Evolutionary conservation across 140 eudicot species (phyloP).

Genomic region (Senecio squalidus): DNA sequence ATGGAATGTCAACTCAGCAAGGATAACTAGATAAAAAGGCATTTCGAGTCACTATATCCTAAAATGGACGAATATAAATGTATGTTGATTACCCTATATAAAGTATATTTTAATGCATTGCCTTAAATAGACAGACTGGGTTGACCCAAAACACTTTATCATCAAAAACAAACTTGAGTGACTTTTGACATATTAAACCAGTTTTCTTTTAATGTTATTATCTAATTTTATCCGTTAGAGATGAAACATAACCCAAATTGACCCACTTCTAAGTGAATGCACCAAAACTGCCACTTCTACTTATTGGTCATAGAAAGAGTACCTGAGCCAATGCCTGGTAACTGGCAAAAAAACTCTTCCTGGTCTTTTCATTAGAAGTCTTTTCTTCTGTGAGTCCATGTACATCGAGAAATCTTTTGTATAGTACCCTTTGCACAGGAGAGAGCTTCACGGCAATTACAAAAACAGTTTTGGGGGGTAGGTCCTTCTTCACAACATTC

Average conservation of each 20-base stretch:
- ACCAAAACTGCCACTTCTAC: background rate
- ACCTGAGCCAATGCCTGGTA: constrained; percentile 98
- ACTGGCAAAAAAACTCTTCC: constrained; percentile 75
- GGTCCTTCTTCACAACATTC: constrained; percentile 90
- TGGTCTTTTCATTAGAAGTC: constrained; percentile 58
- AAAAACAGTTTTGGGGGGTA: constrained; percentile 91
- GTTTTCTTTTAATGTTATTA: too few relatives aligned
- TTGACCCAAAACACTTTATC: too few relatives aligned
- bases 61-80: too few relatives aligned
- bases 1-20: too few relatives aligned
- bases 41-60: too few relatives aligned
- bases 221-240: constrained; percentile 4
- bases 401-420: constrained; percentile 86
- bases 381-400: constrained; percentile 75
- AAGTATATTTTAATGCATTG: too few relatives aligned
- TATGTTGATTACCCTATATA: too few relatives aligned
- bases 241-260: background rate
- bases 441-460: constrained; percentile 94
- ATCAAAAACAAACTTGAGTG: background rate
- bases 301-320: constrained; percentile 4
- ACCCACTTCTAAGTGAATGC: too few relatives aligned
- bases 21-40: too few relatives aligned
- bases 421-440: constrained; percentile 62
- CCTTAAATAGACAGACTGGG: too few relatives aligned
- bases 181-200: background rate